Evolutionary conservation across 2,329 filamentous ascomycete genomes (phyloP).

Genomic region (Colletotrichum gloeosporioides): DNA sequence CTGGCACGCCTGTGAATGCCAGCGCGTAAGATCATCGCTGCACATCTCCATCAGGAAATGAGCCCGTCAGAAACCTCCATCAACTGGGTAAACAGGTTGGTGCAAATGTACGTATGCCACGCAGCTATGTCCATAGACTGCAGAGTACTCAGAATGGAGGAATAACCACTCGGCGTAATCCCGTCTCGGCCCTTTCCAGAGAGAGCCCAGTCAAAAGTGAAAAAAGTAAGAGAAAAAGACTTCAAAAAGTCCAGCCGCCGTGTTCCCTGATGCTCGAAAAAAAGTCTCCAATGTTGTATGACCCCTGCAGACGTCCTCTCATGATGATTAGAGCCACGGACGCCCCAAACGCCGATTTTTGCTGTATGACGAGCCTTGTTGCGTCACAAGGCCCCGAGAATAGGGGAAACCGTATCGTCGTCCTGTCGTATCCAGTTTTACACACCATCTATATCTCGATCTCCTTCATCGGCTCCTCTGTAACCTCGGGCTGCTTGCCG

Average conservation of each 20-base stretch:
- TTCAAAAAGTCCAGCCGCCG: constrained; percentile 14
- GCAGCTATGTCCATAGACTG: constrained; percentile 22
- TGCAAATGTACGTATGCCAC: constrained; percentile 23
- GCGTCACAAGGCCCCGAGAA: constrained; percentile 19
- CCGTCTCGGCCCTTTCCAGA: constrained; percentile 20
- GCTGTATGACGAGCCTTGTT: constrained; percentile 19
- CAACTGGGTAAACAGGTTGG: not conserved
- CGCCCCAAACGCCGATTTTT: constrained; percentile 25
- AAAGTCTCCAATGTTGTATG: constrained; percentile 21
- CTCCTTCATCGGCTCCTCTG: constrained; percentile 63
- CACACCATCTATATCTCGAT: constrained; percentile 59
- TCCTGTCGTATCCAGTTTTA: constrained; percentile 28
- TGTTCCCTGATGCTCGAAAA: constrained; percentile 20
- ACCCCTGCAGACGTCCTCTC: constrained; percentile 21
- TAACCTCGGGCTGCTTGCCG: constrained; percentile 46
- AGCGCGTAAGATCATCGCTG: not conserved
- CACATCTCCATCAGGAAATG: not conserved
- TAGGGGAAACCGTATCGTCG: constrained; percentile 26
- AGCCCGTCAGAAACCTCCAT: not conserved
- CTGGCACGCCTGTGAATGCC: constrained; percentile 10
- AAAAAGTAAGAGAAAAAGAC: constrained; percentile 1
- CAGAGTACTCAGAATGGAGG: constrained; percentile 7
- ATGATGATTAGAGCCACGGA: constrained; percentile 21
- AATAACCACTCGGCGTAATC: constrained; percentile 13
- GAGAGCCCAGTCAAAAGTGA: constrained; percentile 12